Percentiles rank a stretch among this genome's conserved stretches.
These are phyloP conservation scores for Paracoccidioides lutzii DNA, from an alignment of 2,329 filamentous ascomycete genomes.

Conservation along the genomic window DNA sequence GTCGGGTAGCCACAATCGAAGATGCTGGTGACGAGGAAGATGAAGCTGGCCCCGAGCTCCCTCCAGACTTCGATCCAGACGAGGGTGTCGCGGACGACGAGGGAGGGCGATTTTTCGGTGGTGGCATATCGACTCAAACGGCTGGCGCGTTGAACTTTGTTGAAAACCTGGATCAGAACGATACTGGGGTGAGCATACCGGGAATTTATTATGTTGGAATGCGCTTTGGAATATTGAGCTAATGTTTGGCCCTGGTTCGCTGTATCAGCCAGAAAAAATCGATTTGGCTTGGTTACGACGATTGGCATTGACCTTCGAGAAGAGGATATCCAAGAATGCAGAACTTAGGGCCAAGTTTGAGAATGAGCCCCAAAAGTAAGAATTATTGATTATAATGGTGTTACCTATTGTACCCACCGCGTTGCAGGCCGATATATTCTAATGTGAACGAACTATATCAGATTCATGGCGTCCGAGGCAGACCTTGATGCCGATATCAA, in stretches of 20 bases:
- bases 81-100: constrained; percentile 61
- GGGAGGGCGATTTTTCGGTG: constrained; percentile 90
- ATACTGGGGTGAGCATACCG: constrained; percentile 27
- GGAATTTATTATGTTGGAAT: not conserved
- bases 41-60: constrained; percentile 42
- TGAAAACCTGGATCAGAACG: constrained; percentile 51
- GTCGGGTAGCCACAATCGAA: constrained; percentile 33
- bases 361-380: constrained; percentile 58
- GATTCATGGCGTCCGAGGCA: constrained; percentile 70
- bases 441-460: constrained; percentile 13
- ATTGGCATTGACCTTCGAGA: constrained; percentile 73
- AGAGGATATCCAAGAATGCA: constrained; percentile 79
- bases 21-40: constrained; percentile 37
- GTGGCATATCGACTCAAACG: constrained; percentile 71
- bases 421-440: constrained; percentile 7
- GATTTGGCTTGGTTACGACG: constrained; percentile 74
- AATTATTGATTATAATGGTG: not conserved
- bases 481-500: constrained; percentile 85
- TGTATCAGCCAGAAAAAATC: constrained; percentile 53
- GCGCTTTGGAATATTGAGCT: not conserved
- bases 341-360: constrained; percentile 80
- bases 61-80: constrained; percentile 44
- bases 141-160: constrained; percentile 79
- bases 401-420: not conserved
- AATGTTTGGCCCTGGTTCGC: not conserved